Conservation (phyloP, 2,329 filamentous ascomycete genomes). For the Exserohilum turcica region DNA sequence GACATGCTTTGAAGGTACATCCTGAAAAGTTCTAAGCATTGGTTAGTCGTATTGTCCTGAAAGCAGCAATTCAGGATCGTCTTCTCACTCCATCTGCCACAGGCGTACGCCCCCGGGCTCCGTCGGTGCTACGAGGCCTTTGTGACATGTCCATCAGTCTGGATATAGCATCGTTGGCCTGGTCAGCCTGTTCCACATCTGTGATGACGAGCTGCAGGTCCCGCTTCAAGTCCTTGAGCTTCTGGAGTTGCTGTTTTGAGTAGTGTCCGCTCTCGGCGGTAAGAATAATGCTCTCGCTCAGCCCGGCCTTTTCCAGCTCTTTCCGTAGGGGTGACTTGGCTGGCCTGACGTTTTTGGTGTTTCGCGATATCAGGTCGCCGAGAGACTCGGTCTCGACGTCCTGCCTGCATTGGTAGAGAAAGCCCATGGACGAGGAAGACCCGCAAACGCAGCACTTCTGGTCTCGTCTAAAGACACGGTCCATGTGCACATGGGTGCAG, state of each 20-base stretch:
- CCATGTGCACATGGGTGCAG: slow-evolving; percentile 73
- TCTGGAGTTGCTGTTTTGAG: slow-evolving; percentile 37
- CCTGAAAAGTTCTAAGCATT: background rate
- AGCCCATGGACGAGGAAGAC: slow-evolving; percentile 64
- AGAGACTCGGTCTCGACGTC: slow-evolving; percentile 50
- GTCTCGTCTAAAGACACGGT: slow-evolving; percentile 62
- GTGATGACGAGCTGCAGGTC: slow-evolving; percentile 37
- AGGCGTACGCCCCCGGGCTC: slow-evolving; percentile 20
- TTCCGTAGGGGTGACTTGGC: slow-evolving; percentile 27
- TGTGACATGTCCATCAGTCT: slow-evolving; percentile 18
- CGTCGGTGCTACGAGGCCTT: slow-evolving; percentile 26
- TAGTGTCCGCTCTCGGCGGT: slow-evolving; percentile 43
- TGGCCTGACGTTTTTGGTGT: background rate
- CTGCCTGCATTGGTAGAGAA: slow-evolving; percentile 74
- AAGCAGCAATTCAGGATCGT: background rate
- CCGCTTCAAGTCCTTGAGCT: slow-evolving; percentile 40
- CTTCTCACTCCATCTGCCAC: slow-evolving; percentile 22
- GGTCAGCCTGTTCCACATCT: slow-evolving; percentile 23
- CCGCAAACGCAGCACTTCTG: slow-evolving; percentile 65
- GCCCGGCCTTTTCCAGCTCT: slow-evolving; percentile 35
- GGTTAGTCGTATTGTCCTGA: slow-evolving; percentile 5
- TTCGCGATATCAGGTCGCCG: slow-evolving; percentile 1
- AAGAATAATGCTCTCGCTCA: slow-evolving; percentile 44
- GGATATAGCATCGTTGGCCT: slow-evolving; percentile 25
- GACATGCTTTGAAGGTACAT: slow-evolving; percentile 56